Conservation (phyloP, 139 green algal genomes). For the Deuterostichococcus epilithicus region DNA sequence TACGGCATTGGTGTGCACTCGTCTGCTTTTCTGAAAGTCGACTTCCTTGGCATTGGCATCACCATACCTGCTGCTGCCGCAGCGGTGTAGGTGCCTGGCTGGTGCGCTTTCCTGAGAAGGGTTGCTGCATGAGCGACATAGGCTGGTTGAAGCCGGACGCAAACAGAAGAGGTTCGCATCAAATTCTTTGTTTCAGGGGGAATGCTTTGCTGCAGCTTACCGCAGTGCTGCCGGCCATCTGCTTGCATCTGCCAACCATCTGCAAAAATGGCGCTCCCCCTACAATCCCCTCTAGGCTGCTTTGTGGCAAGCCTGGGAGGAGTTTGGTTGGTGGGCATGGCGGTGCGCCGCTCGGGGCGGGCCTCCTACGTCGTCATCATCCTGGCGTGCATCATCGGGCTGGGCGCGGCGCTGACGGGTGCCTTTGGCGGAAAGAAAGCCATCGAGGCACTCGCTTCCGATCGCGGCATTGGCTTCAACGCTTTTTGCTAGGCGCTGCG, state of each 20-base stretch:
- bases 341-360: conserved; percentile 9
- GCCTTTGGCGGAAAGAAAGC: conserved; percentile 14
- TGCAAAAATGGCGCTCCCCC: no score
- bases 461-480: conserved; percentile 4
- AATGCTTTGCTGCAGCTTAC: no score
- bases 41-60: not conserved
- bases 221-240: no score
- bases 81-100: no score
- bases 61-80: not conserved
- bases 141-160: no score
- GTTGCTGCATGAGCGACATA: no score
- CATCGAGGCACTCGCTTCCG: not conserved
- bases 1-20: conserved; percentile 7
- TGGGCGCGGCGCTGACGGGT: conserved; percentile 16
- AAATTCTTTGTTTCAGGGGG: no score
- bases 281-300: conserved; percentile 15
- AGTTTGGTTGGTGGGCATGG: conserved; percentile 1
- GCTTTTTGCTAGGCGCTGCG: conserved; percentile 12
- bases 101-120: no score
- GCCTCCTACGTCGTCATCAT: conserved; percentile 31
- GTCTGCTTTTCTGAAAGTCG: conserved; percentile 8
- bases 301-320: conserved; percentile 3
- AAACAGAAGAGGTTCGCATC: no score
- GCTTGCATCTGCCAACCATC: no score
- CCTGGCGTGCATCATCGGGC: conserved; percentile 26